Conservation (phyloP, 805 yeast species). For the Sungouiella thailandica region DNA sequence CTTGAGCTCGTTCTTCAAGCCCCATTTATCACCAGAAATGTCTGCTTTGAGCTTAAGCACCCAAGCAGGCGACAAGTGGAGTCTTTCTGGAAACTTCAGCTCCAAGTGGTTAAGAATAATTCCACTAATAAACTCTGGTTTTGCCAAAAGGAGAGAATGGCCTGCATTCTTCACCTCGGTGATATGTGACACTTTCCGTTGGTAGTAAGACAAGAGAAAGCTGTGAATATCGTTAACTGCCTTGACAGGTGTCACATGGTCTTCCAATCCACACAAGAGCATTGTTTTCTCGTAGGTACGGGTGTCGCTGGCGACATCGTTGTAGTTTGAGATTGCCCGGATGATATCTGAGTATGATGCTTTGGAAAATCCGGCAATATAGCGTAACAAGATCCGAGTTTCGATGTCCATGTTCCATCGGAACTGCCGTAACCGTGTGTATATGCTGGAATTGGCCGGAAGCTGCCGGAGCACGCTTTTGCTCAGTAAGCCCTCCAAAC, state of each 20-base stretch:
- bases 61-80: constrained; percentile 66
- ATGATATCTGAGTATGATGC: constrained; percentile 42
- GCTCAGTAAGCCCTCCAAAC: constrained; percentile 59
- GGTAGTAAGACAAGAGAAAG: constrained; percentile 19
- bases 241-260: constrained; percentile 47
- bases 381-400: constrained; percentile 48
- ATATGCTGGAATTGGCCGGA: constrained; percentile 21
- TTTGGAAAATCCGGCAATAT: constrained; percentile 46
- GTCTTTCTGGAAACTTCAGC: constrained; percentile 38
- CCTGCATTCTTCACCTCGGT: constrained; percentile 49
- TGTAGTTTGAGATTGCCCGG: constrained; percentile 30
- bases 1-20: constrained; percentile 67
- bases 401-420: constrained; percentile 67
- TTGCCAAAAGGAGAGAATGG: constrained; percentile 58
- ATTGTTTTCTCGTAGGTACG: constrained; percentile 40
- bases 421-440: constrained; percentile 51
- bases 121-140: constrained; percentile 63
- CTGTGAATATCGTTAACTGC: constrained; percentile 26
- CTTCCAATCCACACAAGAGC: constrained; percentile 57
- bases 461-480: constrained; percentile 57
- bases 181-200: constrained; percentile 25
- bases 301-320: constrained; percentile 27
- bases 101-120: constrained; percentile 54
- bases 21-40: constrained; percentile 71
- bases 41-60: constrained; percentile 59